Evolutionary conservation across 768 basidiomycete genomes (phyloP).

Genomic region (Imleria badia): DNA sequence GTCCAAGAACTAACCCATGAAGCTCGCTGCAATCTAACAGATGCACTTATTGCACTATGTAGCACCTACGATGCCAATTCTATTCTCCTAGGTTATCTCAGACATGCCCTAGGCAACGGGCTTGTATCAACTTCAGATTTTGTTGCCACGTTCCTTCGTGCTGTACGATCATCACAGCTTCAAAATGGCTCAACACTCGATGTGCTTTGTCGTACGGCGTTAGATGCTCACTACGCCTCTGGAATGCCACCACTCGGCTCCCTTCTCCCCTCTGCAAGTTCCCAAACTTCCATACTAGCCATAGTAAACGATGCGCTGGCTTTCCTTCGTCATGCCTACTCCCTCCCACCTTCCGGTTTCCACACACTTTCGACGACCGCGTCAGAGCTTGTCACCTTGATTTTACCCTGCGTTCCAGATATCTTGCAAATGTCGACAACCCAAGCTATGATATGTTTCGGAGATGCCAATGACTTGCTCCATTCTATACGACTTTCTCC

Average conservation of each 20-base stretch:
- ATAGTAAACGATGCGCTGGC: constrained; percentile 62
- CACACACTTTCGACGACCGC: constrained; percentile 59
- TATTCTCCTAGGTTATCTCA: constrained; percentile 64
- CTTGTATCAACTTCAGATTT: constrained; percentile 59
- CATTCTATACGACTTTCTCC: constrained; percentile 51
- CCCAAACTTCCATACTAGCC: constrained; percentile 47
- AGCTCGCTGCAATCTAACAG: constrained; percentile 35
- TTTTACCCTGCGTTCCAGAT: constrained; percentile 61
- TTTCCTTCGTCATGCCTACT: constrained; percentile 56
- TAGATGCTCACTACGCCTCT: constrained; percentile 63
- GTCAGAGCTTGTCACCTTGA: constrained; percentile 60
- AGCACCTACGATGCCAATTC: constrained; percentile 70
- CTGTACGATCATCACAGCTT: constrained; percentile 61
- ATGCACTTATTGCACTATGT: constrained; percentile 67
- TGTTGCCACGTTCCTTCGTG: constrained; percentile 64
- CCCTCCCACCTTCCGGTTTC: constrained; percentile 48
- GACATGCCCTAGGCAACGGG: constrained; percentile 53
- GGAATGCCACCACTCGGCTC: constrained; percentile 54
- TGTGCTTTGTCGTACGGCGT: constrained; percentile 62
- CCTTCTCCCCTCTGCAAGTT: constrained; percentile 49
- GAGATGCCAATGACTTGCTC: constrained; percentile 54
- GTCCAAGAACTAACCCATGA: constrained; percentile 1
- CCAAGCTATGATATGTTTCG: constrained; percentile 51
- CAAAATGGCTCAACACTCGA: constrained; percentile 67
- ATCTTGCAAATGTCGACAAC: constrained; percentile 59